These are phyloP conservation scores for Penicillium sumatraense DNA, from an alignment of 2,329 filamentous ascomycete genomes.

Conservation along the genomic window DNA sequence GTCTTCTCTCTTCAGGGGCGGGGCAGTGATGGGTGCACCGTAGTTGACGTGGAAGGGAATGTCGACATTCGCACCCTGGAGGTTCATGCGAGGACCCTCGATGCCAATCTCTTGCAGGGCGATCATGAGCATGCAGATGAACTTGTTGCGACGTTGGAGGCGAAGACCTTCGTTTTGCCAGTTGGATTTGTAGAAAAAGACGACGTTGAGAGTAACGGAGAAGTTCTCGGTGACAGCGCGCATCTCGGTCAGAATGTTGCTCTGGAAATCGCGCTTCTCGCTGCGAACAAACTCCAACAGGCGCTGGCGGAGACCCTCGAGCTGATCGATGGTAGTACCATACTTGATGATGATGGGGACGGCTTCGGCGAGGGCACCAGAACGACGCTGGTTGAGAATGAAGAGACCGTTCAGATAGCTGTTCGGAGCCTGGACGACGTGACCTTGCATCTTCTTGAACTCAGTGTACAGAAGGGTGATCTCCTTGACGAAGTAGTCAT, in stretches of 20 bases:
- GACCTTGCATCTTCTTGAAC: slow-evolving; percentile 98
- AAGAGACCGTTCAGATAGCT: slow-evolving; percentile 90
- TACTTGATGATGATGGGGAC: slow-evolving; percentile 85
- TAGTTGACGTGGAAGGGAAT: slow-evolving; percentile 69
- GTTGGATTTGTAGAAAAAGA: slow-evolving; percentile 97
- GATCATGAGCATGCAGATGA: slow-evolving; percentile 88
- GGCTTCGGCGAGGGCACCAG: slow-evolving; percentile 84
- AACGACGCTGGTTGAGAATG: slow-evolving; percentile 92
- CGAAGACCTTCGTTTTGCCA: slow-evolving; percentile 94
- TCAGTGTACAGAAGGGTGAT: slow-evolving; percentile 93
- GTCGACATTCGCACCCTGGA: slow-evolving; percentile 68
- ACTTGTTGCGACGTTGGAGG: slow-evolving; percentile 88
- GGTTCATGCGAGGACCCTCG: slow-evolving; percentile 77
- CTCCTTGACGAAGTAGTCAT: slow-evolving; percentile 96
- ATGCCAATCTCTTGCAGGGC: slow-evolving; percentile 83
- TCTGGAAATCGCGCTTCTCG: slow-evolving; percentile 88
- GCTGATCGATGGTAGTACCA: slow-evolving; percentile 80
- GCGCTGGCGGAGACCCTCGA: slow-evolving; percentile 77
- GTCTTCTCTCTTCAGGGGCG: slow-evolving; percentile 51
- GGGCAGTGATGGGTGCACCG: slow-evolving; percentile 50
- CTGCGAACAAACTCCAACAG: slow-evolving; percentile 81
- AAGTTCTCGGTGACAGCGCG: slow-evolving; percentile 79
- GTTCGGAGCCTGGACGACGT: slow-evolving; percentile 94
- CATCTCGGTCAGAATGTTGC: slow-evolving; percentile 84
- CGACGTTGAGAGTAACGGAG: slow-evolving; percentile 84